Base-by-base conservation (phyloP, 208 protist species). In the Trypanosoma theileri region DNA sequence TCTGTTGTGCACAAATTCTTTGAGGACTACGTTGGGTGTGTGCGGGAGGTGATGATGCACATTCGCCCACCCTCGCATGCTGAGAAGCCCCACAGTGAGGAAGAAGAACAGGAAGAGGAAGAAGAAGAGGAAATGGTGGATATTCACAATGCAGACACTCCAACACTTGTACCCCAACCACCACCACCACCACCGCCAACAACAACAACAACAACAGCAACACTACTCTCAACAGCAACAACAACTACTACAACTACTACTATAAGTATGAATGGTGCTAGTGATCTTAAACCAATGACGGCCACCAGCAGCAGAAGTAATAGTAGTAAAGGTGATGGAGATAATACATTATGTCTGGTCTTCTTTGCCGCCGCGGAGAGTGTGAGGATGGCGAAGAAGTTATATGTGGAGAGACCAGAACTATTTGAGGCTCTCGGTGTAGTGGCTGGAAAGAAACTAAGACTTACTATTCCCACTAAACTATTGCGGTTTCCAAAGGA, bases 341-440 rank as follows among this genome's bases (percentile, higher is more conserved):
- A 51, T 51, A 41, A 50, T 19, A 73, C 82, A 40, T 55, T 94
- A 58, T 94, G 84, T 62, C 73, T 94, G 13, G 80, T 94, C 10
- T 88, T 88, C 55, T 91, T 94, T 69, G 66, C 82, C 0, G 80
- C 81, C 22, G 70, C 80, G 16, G 85, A 94, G 59, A 84, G 82
- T 53, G 83, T 90, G 14, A 72, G 78, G 22, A 53, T 77, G 12
- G 84, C 80, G 14, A 68, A 68, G 14, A 26, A 61, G 22, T 75
- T 79, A 24, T 73, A 75, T 17, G 11, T 54, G 16, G 57, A 73
- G 42, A 59, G 65, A 41, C 67, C 60, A 3, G 58, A 80, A 9
- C 40, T 86, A n/a, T 69, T 89, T 64, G 22, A 50, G 26, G 52
- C 45, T 1, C 75, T 94, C 0, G 73, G 73, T 12, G 69, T 81